Evolutionary conservation across 2,329 filamentous ascomycete species (phyloP).

Genomic region (Fonsecaea erecta): DNA sequence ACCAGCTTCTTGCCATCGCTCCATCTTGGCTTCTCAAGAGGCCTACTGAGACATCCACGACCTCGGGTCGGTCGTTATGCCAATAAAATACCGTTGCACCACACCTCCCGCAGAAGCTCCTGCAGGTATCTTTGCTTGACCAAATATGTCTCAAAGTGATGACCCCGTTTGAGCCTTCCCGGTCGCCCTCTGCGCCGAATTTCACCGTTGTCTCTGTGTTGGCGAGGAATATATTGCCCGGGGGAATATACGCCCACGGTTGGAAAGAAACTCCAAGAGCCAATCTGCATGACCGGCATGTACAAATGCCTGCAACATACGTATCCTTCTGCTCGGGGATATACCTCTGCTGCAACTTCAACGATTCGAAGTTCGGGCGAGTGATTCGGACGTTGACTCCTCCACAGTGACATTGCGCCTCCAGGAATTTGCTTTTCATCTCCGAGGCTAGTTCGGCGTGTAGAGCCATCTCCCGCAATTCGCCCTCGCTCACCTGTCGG

Average conservation of each 20-base stretch:
- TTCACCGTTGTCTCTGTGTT: neutral
- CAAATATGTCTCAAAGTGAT: conserved; percentile 3
- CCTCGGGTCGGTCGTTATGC: neutral
- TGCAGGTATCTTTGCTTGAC: conserved; percentile 1
- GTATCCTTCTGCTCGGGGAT: neutral
- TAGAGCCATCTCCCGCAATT: neutral
- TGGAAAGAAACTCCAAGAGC: neutral
- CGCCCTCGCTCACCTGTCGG: neutral
- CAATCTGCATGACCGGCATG: conserved; percentile 2
- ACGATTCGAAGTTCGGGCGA: neutral
- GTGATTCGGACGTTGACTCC: neutral
- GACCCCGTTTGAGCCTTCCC: neutral
- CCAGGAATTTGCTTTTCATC: neutral
- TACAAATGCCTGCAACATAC: neutral
- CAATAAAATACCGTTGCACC: conserved; percentile 6
- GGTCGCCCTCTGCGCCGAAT: neutral
- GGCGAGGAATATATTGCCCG: neutral
- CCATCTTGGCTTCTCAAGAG: neutral
- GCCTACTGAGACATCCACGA: conserved; percentile 1
- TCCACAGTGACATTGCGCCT: conserved; percentile 2
- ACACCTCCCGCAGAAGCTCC: conserved; percentile 5
- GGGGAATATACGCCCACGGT: neutral
- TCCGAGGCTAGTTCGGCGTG: neutral
- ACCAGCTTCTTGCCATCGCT: neutral
- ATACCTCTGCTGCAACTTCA: neutral